A percentile compares a stretch with the other conserved stretches of the same genome.
phyloP scores from a whole-genome alignment of 2,329 filamentous ascomycete species.

The Arthrobotrys iridis region DNA sequence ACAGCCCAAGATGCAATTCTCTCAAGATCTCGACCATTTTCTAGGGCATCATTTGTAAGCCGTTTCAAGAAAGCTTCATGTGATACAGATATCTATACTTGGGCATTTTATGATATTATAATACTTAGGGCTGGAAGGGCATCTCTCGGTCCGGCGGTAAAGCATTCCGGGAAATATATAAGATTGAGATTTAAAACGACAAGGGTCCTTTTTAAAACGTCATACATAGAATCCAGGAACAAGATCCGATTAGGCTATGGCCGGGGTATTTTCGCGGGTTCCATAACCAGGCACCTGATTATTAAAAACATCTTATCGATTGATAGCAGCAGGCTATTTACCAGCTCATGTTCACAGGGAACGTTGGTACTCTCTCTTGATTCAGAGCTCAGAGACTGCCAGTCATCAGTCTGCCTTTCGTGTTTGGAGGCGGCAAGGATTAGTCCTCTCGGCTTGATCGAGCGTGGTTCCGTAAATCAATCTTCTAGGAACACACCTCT shows the following conservation, averaged over 20 bases:
- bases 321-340: not conserved
- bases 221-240: conserved; percentile 21
- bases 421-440: not conserved
- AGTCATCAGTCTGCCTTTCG: not conserved
- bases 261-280: not conserved
- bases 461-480: conserved; percentile 6
- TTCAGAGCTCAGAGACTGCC: not conserved
- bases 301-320: not conserved
- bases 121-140: not conserved
- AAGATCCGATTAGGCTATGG: conserved; percentile 25
- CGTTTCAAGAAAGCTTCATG: not conserved
- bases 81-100: not conserved
- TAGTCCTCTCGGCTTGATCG: not conserved
- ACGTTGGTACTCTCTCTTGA: not conserved
- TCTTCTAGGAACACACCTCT: not conserved
- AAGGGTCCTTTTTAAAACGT: conserved; percentile 9
- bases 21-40: not conserved
- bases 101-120: too few relatives aligned
- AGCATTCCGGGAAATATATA: conserved; percentile 9
- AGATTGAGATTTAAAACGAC: conserved; percentile 26
- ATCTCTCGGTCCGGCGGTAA: conserved; percentile 22
- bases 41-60: not conserved
- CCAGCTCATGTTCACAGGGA: not conserved
- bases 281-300: not conserved
- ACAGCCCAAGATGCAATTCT: not conserved